These are phyloP conservation scores for Fusarium equiseti DNA, from an alignment of 2,329 filamentous ascomycete genomes.

Conservation along the genomic window DNA sequence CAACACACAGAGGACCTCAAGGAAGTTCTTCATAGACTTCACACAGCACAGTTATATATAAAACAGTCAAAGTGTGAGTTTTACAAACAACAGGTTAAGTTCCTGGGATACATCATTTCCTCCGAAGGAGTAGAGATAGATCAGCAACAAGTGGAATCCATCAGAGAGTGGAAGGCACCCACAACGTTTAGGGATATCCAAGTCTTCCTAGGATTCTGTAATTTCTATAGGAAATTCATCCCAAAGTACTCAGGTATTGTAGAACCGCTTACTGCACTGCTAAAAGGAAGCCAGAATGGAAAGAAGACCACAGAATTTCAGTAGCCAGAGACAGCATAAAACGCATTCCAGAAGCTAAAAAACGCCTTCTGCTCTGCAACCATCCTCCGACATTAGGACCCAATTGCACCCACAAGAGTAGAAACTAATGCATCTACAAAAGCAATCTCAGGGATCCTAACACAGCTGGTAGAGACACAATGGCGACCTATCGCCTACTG, in stretches of 20 bases:
- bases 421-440: background rate
- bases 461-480: too few species aligned
- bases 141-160: too few species aligned
- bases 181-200: background rate
- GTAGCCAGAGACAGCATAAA: background rate
- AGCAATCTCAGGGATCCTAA: background rate
- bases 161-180: too few species aligned
- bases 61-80: too few species aligned
- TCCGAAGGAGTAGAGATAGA: too few species aligned
- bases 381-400: background rate
- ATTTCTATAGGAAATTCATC: background rate
- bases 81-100: too few species aligned
- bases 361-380: background rate
- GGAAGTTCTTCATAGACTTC: too few species aligned
- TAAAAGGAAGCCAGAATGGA: background rate
- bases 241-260: background rate
- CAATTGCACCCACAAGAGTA: background rate
- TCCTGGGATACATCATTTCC: too few species aligned
- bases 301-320: background rate
- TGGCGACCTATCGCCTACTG: too few species aligned
- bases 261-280: background rate
- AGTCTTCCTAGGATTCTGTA: background rate
- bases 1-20: too few species aligned
- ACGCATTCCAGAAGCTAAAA: background rate
- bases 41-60: too few species aligned